Evolutionary conservation across 108 stramenopile species (phyloP), one percentile per base, ranked within the genome.

Genomic region (Pseudonitzschia delicatissima): DNA sequence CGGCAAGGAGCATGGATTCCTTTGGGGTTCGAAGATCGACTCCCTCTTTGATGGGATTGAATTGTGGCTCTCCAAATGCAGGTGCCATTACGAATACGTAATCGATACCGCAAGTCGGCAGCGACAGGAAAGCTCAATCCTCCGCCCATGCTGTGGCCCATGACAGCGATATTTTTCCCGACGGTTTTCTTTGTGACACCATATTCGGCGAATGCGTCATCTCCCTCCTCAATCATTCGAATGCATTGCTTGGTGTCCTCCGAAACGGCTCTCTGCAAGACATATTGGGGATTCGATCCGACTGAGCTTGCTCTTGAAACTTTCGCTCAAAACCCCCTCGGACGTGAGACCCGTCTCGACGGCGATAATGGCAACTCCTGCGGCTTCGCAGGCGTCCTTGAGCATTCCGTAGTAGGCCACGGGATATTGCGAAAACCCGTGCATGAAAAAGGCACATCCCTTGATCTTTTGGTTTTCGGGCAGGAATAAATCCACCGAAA

Each of bases 401-500:
- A 67, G 53, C 25, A 51, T 67, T 18, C 37, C 53, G 25, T 33
- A 28, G 5, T 67, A 67, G 6, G 66, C 66, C 6, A 13, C 18
- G 34, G 66, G 66, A 45, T 53, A 67, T 20, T 67, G 66, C 34
- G 50, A 53, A 25, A 67, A 67, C 18, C 66, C 66, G 52, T 67
- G 66, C 66, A 67, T 67, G 66, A 67, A 67, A 35, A 67, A 67
- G 12, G 50, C 66, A 23, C 49, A 50, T 1, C 66, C 66, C 9
- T 65, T 65, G 47, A 31, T 29, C 5, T 50, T 17, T 21, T 27
- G 4, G 9, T 66, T 34, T 67, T 53, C 66, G 11, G 66, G 66
- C 15, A 52, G 9, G 36, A 67, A 53, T 12, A 67, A 3, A 4
- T 53, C 51, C 3, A 18, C 25, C 11, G 33, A 6, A 51, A 67